These are phyloP conservation scores for Aspergillus sp. DNA, from an alignment of 2,329 filamentous ascomycete genomes.

Conservation along the genomic window DNA sequence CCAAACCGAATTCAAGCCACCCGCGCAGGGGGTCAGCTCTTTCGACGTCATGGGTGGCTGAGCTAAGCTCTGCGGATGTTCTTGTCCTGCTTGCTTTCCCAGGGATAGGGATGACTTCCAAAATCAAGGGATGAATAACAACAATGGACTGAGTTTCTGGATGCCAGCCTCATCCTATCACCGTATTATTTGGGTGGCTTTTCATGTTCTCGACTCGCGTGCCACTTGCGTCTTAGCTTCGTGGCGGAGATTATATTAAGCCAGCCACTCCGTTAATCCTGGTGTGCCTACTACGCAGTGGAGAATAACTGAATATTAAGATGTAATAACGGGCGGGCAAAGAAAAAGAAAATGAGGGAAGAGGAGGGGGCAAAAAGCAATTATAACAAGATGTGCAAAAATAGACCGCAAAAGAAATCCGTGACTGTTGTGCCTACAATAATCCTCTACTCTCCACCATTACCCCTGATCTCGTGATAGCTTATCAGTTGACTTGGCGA, in stretches of 20 bases:
- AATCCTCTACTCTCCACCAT: neutral
- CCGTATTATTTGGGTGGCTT: neutral
- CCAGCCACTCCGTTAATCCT: neutral
- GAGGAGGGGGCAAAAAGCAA: neutral
- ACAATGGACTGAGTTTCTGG: neutral
- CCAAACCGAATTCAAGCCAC: neutral
- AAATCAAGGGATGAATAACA: neutral
- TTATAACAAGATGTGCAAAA: neutral
- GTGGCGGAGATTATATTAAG: neutral
- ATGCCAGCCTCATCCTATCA: neutral
- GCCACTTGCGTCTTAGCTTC: neutral
- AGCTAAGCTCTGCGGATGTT: neutral
- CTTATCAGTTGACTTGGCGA: slow-evolving; percentile 18
- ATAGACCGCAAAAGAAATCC: neutral
- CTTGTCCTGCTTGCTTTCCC: neutral
- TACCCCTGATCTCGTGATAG: neutral
- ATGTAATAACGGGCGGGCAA: neutral
- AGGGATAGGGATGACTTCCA: neutral
- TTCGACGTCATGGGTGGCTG: slow-evolving; percentile 7
- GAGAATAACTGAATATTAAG: neutral
- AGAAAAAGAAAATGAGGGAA: neutral
- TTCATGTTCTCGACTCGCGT: neutral
- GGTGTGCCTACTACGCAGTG: neutral
- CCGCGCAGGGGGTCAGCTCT: neutral
- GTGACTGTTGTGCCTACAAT: neutral